A percentile compares a stretch with the other conserved stretches of the same genome.
phyloP scores from a whole-genome alignment of 495 filamentous ascomycete species.

The Clavariopsis aquatica region DNA sequence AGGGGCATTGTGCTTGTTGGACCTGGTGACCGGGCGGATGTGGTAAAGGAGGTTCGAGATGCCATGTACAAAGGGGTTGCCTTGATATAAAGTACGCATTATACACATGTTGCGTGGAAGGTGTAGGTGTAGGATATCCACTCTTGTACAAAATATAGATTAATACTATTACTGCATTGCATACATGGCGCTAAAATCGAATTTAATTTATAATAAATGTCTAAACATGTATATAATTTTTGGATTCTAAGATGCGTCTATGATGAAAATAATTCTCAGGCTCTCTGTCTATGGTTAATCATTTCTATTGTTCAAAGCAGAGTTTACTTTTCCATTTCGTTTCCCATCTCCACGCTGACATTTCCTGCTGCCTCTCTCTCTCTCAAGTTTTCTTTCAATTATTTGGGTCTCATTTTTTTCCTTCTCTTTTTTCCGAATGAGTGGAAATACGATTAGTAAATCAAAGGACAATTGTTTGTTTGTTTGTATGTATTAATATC shows the following conservation, averaged over 20 bases:
- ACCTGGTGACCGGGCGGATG: conserved; percentile 81
- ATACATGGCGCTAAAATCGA: background rate
- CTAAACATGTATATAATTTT: background rate
- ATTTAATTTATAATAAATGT: background rate
- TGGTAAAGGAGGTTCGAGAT: conserved; percentile 89
- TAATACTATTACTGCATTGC: too few relatives aligned
- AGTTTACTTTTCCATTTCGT: background rate
- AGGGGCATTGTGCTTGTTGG: conserved; percentile 88
- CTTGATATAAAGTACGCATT: conserved; percentile 61
- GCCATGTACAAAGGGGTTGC: conserved; percentile 92
- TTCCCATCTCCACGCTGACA: background rate
- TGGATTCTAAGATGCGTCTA: too few relatives aligned
- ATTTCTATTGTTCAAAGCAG: too few relatives aligned
- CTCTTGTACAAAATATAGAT: background rate
- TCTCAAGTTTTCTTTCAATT: too few relatives aligned
- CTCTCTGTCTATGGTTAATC: too few relatives aligned
- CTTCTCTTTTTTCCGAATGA: background rate
- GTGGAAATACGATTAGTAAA: too few relatives aligned
- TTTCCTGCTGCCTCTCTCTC: background rate
- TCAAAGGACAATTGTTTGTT: too few relatives aligned
- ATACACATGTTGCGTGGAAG: background rate
- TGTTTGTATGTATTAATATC: too few relatives aligned
- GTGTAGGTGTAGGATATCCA: conserved; percentile 8
- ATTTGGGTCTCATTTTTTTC: background rate
- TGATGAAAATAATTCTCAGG: too few relatives aligned